phyloP scores from a whole-genome alignment of 805 yeast species.

The Grigorovia jiainica region DNA sequence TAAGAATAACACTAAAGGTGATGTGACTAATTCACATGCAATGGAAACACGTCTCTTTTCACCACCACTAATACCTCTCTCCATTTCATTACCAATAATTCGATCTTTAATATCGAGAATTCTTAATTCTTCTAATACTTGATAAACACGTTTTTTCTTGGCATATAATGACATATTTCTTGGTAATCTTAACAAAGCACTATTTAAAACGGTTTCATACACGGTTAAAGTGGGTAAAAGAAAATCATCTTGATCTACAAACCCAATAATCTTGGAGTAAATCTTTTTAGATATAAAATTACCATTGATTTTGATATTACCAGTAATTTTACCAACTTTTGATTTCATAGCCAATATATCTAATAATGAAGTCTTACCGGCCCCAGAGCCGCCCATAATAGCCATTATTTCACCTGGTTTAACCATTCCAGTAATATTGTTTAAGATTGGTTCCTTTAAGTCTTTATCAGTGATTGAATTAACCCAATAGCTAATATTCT shows the following conservation, averaged over 20 bases:
- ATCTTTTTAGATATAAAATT: conserved; percentile 28
- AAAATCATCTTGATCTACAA: conserved; percentile 93
- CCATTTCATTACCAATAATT: conserved; percentile 79
- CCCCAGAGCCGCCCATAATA: conserved; percentile 98
- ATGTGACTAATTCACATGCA: conserved; percentile 86
- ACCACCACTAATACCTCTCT: conserved; percentile 79
- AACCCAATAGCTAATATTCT: conserved; percentile 48
- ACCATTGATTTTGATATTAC: conserved; percentile 74
- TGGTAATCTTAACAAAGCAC: conserved; percentile 85
- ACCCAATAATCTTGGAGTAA: conserved; percentile 68
- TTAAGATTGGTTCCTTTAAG: conserved; percentile 37
- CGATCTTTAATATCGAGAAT: conserved; percentile 76
- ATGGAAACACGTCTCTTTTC: conserved; percentile 86
- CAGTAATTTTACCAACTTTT: conserved; percentile 62
- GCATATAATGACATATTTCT: conserved; percentile 61
- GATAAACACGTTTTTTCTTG: conserved; percentile 71
- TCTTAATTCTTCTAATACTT: conserved; percentile 77
- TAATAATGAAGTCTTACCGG: conserved; percentile 89
- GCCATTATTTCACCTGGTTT: conserved; percentile 87
- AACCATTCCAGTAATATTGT: conserved; percentile 62
- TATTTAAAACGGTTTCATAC: conserved; percentile 86
- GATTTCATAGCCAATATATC: conserved; percentile 87
- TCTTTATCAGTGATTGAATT: conserved; percentile 6
- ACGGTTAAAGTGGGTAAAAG: conserved; percentile 89
- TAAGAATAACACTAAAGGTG: conserved; percentile 71